Evolutionary conservation across 805 yeast genomes (phyloP).

Genomic region (Lipomyces anomalus): DNA sequence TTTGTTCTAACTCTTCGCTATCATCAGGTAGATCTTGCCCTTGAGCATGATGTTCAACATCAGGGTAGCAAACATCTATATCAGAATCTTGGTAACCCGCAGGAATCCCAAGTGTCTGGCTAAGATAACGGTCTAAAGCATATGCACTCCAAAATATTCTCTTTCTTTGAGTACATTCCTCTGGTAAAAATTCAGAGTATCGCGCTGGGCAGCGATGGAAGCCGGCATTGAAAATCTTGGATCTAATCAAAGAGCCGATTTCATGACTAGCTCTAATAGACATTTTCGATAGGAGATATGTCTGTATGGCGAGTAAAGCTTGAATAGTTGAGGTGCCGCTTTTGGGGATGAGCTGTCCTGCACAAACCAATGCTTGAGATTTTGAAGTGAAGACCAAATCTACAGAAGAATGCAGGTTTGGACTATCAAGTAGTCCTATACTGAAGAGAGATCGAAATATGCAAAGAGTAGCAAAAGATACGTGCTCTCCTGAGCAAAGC

Average conservation of each 20-base stretch:
- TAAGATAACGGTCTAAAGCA: conserved; percentile 2
- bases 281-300: not conserved
- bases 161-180: not conserved
- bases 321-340: conserved; percentile 2
- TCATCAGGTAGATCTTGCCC: conserved; percentile 2
- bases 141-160: conserved; percentile 6
- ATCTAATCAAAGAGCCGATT: conserved; percentile 2
- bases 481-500: not conserved
- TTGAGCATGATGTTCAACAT: conserved; percentile 1
- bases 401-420: not conserved
- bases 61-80: conserved; percentile 2
- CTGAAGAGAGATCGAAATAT: not conserved
- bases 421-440: not conserved
- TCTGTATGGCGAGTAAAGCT: conserved; percentile 6
- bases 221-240: conserved; percentile 1
- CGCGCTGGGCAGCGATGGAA: conserved; percentile 3
- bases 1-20: not conserved
- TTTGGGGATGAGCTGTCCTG: not conserved
- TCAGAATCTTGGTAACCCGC: conserved; percentile 1
- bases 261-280: conserved; percentile 2
- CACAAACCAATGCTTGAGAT: not conserved
- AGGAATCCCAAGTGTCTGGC: conserved; percentile 5
- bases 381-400: not conserved
- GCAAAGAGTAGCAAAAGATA: not conserved
- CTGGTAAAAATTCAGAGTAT: not conserved